phyloP scores from a whole-genome alignment of 140 eudicot species.

The Ambrosia hybrid region DNA sequence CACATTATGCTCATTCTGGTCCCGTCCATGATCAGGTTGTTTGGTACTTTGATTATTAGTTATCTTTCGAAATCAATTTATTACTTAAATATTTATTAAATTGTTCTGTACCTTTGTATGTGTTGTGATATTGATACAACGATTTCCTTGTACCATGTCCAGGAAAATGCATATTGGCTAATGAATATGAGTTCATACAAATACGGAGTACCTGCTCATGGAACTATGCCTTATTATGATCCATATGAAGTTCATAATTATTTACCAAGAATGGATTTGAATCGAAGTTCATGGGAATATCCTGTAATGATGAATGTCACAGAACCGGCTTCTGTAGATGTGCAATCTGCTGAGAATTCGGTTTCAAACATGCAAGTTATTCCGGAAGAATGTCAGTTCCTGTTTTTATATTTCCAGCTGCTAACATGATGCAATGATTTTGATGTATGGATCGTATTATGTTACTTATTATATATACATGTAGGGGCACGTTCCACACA shows the following conservation, averaged over 20 bases:
- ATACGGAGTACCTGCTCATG: conserved; percentile 57
- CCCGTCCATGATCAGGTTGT: conserved; percentile 63
- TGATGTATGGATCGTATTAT: conserved; percentile 20
- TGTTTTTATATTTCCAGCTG: conserved; percentile 22
- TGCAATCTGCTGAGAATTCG: conserved; percentile 46
- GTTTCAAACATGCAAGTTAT: conserved; percentile 56
- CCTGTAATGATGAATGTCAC: conserved; percentile 58
- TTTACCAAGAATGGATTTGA: conserved; percentile 56
- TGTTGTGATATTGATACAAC: conserved; percentile 15
- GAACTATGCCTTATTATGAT: conserved; percentile 65
- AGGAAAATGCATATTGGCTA: conserved; percentile 80
- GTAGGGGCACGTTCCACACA: neutral
- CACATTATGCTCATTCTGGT: conserved; percentile 52
- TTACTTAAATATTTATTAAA: neutral
- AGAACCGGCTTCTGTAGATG: conserved; percentile 44
- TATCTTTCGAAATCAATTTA: neutral
- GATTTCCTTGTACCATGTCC: conserved; percentile 12
- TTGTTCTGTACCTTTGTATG: neutral
- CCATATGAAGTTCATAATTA: conserved; percentile 48
- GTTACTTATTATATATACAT: conserved; percentile 8
- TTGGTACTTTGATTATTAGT: neutral
- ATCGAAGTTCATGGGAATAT: conserved; percentile 78
- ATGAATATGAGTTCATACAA: conserved; percentile 78
- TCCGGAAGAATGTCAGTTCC: conserved; percentile 80
- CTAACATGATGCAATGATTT: conserved; percentile 21